Evolutionary conservation across 2,329 filamentous ascomycete species (phyloP).

Genomic region (Alternaria angustiovoidea): DNA sequence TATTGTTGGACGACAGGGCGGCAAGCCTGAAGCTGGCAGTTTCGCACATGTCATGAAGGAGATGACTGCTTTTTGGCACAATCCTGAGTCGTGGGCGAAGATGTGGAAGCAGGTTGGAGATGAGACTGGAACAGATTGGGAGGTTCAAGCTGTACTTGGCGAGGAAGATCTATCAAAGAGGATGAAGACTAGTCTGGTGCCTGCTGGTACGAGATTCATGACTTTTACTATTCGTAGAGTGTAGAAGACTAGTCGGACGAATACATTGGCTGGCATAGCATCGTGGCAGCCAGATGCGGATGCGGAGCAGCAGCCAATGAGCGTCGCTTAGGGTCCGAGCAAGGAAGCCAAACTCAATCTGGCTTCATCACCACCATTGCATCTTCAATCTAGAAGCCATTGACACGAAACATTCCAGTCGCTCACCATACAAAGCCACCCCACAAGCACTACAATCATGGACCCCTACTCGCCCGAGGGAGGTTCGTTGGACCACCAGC

Average conservation of each 20-base stretch:
- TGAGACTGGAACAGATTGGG: constrained; percentile 49
- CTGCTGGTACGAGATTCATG: constrained; percentile 36
- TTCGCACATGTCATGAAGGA: constrained; percentile 26
- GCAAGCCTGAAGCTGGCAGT: constrained; percentile 40
- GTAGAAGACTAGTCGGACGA: constrained; percentile 5
- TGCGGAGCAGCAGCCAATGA: constrained; percentile 31
- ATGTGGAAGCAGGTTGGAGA: constrained; percentile 53
- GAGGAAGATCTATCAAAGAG: constrained; percentile 34
- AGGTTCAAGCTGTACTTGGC: constrained; percentile 40
- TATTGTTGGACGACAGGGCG: constrained; percentile 52
- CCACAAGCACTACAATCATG: constrained; percentile 27
- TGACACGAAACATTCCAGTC: constrained; percentile 9
- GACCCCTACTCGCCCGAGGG: constrained; percentile 72
- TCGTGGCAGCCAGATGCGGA: not conserved
- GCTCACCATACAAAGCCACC: not conserved
- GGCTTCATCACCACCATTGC: constrained; percentile 38
- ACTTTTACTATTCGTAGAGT: constrained; percentile 37
- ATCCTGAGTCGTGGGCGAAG: constrained; percentile 45
- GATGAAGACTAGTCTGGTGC: constrained; percentile 30
- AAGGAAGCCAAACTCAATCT: constrained; percentile 45
- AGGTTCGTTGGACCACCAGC: constrained; percentile 53
- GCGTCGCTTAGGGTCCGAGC: constrained; percentile 28
- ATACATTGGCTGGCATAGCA: not conserved
- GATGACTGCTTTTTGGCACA: constrained; percentile 47
- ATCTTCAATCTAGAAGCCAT: constrained; percentile 14